Percentiles rank a stretch among this genome's conserved stretches.
Evolutionary conservation across 1,284 basidiomycete genomes (phyloP).

Genomic region (Lentinula novae-zelandiae): DNA sequence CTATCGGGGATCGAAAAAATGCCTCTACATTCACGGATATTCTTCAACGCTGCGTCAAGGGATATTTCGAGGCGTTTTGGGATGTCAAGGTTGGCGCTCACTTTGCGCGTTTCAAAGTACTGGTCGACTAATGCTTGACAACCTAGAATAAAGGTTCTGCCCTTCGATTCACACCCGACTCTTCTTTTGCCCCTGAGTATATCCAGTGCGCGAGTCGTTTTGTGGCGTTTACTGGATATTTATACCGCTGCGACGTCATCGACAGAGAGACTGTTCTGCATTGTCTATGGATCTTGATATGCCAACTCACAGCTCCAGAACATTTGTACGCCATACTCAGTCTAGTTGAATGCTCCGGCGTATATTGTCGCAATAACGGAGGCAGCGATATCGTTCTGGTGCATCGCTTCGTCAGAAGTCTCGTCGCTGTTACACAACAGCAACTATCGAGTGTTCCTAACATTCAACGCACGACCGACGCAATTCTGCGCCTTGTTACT

Average conservation of each 20-base stretch:
- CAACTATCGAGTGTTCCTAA: background rate
- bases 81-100: constrained; percentile 25
- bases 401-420: background rate
- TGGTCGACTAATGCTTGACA: constrained; percentile 1
- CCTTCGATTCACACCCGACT: background rate
- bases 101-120: background rate
- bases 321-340: constrained; percentile 24
- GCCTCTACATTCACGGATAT: constrained; percentile 24
- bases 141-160: background rate
- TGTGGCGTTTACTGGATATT: constrained; percentile 28
- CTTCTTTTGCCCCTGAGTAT: constrained; percentile 14
- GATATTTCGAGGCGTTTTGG: constrained; percentile 30
- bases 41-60: constrained; percentile 24
- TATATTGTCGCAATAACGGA: background rate
- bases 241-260: constrained; percentile 24
- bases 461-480: background rate
- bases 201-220: constrained; percentile 24
- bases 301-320: constrained; percentile 24
- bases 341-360: background rate
- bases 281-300: constrained; percentile 24
- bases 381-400: background rate
- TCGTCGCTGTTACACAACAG: background rate
- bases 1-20: constrained; percentile 16
- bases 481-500: background rate
- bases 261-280: constrained; percentile 18